Evolutionary conservation across 345 rosid genomes (phyloP).

Genomic region (Aurinia saxatilis): DNA sequence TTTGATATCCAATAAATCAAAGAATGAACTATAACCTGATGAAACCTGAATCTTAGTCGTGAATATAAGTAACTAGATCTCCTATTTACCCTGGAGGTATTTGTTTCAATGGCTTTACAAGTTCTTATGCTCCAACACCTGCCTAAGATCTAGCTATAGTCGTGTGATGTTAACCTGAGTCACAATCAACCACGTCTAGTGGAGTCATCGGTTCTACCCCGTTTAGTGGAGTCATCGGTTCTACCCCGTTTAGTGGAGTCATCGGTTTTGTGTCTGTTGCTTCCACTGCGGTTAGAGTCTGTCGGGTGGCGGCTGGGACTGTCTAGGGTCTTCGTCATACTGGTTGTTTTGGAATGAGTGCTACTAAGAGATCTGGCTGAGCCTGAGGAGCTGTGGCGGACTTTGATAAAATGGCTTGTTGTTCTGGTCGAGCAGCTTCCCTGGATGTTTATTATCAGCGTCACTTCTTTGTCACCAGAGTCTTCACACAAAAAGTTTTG

Average conservation of each 20-base stretch:
- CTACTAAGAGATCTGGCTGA: constrained; percentile 44
- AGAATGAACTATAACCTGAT: constrained; percentile 14
- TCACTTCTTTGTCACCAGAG: constrained; percentile 62
- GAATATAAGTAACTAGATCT: not conserved
- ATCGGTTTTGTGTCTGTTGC: constrained; percentile 12
- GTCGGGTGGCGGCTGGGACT: constrained; percentile 24
- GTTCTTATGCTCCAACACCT: not conserved
- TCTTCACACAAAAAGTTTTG: constrained; percentile 82
- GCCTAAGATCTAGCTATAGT: constrained; percentile 27
- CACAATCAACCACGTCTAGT: constrained; percentile 22
- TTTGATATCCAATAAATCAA: constrained; percentile 10
- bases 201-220: constrained; percentile 13
- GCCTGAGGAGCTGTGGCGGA: constrained; percentile 61
- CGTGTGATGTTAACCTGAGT: not conserved
- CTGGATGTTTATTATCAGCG: constrained; percentile 42
- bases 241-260: constrained; percentile 18
- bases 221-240: constrained; percentile 11
- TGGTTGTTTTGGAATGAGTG: constrained; percentile 31
- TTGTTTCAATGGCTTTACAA: constrained; percentile 3
- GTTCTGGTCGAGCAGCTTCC: constrained; percentile 62
- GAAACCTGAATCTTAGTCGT: constrained; percentile 4
- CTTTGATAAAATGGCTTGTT: constrained; percentile 45
- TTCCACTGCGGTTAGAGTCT: constrained; percentile 18
- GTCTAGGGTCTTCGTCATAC: constrained; percentile 30
- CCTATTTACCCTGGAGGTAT: constrained; percentile 6